Evolutionary conservation across 495 filamentous ascomycete species (phyloP).

Genomic region (Lasiosphaeria miniovina): DNA sequence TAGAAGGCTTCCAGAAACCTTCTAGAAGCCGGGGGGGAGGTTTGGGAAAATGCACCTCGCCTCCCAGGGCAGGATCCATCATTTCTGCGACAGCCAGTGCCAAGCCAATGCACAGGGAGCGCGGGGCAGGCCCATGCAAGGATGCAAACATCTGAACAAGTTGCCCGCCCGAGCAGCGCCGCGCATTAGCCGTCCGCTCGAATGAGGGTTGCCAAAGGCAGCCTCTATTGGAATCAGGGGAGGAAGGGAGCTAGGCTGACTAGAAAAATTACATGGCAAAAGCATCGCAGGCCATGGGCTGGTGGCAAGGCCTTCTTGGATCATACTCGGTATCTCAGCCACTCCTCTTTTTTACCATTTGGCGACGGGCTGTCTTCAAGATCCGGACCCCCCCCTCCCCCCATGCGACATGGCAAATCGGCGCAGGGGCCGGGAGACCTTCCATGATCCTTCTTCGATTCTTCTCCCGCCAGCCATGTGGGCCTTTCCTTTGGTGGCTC

Average conservation of each 20-base stretch:
- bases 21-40: conserved; percentile 18
- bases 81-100: conserved; percentile 10
- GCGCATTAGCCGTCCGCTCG: background rate
- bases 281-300: too few relatives aligned
- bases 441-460: conserved; percentile 18
- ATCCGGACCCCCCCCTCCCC: background rate
- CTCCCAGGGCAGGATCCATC: conserved; percentile 9
- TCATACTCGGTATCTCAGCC: background rate
- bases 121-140: conserved; percentile 6
- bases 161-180: background rate
- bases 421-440: background rate
- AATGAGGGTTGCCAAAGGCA: too few relatives aligned
- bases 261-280: too few relatives aligned
- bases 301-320: too few relatives aligned
- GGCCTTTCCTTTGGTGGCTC: background rate
- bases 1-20: conserved; percentile 26
- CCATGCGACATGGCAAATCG: background rate
- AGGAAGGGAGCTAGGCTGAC: too few relatives aligned
- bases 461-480: conserved; percentile 18
- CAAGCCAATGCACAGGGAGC: conserved; percentile 19
- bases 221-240: too few relatives aligned
- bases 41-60: conserved; percentile 17
- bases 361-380: background rate
- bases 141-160: background rate
- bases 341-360: background rate